A percentile compares a stretch with the other conserved stretches of the same genome.
phyloP scores from a whole-genome alignment of 2,329 filamentous ascomycete species.

The Pleoardoris graminearum region DNA sequence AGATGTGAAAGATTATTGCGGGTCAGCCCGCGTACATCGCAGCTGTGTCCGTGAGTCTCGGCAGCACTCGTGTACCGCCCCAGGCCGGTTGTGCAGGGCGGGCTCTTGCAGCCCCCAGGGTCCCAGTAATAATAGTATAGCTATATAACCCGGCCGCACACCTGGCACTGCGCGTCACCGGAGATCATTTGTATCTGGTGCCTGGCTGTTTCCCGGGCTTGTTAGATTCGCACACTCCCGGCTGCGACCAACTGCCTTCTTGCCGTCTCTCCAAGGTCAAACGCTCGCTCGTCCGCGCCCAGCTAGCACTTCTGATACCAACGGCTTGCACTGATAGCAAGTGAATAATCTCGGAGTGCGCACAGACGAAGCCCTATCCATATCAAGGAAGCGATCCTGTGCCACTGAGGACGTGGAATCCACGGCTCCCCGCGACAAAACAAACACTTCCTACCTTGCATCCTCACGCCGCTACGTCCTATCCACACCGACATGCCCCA shows the following conservation, averaged over 20 bases:
- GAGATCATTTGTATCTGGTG: not conserved
- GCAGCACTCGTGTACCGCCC: conserved; percentile 5
- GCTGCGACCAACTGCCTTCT: not conserved
- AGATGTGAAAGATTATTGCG: not conserved
- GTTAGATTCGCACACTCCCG: not conserved
- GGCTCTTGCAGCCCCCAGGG: not conserved
- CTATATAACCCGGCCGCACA: not conserved
- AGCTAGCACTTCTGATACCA: conserved; percentile 14
- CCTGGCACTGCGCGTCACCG: not conserved
- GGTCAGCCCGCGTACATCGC: not conserved
- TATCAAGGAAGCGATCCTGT: conserved; percentile 29
- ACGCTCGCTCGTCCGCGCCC: conserved; percentile 12
- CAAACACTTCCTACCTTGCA: conserved; percentile 7
- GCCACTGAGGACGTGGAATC: conserved; percentile 22
- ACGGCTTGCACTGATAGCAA: conserved; percentile 2
- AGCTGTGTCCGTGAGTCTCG: not conserved
- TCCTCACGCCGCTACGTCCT: conserved; percentile 1
- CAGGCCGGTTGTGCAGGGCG: not conserved
- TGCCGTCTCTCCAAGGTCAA: not conserved
- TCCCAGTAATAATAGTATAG: not conserved
- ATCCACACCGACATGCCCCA: conserved; percentile 36
- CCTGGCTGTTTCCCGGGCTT: not conserved
- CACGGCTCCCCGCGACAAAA: conserved; percentile 18
- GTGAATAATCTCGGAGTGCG: conserved; percentile 1
- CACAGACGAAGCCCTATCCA: conserved; percentile 28